Evolutionary conservation across 2,329 filamentous ascomycete genomes (phyloP), one percentile per base, ranked within the genome.

Genomic region (Reticulascus tulasneorum): DNA sequence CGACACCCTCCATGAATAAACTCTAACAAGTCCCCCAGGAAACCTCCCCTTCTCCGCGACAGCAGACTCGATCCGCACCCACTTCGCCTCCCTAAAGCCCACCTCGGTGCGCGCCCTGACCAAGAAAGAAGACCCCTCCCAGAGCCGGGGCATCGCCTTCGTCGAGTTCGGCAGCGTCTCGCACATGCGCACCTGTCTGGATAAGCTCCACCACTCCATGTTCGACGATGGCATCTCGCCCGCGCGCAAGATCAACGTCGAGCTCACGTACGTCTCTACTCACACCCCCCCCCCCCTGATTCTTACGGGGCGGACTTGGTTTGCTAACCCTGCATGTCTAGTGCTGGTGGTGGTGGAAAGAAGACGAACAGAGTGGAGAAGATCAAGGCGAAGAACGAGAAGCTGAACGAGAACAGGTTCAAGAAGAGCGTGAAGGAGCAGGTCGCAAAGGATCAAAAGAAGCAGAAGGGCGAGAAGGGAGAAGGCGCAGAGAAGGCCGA

Each of bases 41-140:
- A 96, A 96, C 66, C 82, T 97, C 6, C 91, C 91, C 32, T 96
- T 79, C 75, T 81, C 74, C 43, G 86, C 88, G 25, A 95, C 84
- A 5, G 72, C 74, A 33, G 76, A 76, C 32, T 71, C 79, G 26
- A 75, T 97, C 44, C 65, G 67, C 38, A 69, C 76, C 39, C 90
- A 96, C 68, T 96, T 96, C 60, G 73, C 79, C 26, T 79, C 84
- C 44, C 77, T 95, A 46, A 66, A 77, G 33, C 87, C 87, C 8
- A 71, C 67, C 34, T 73, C 75, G 3, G 72, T 93, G 32, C 86
- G 91, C 16, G 81, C 87, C 43, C 77, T 86, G 30, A 86, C 81
- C 35, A 75, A 85, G 51, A 79, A 79, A 48, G 67, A 68, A 35
- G 69, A 79, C 46, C 71, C 75, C 10, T 70, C 68, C 36, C 77